These are phyloP conservation scores for Nemania bipapillata DNA, from an alignment of 2,329 filamentous ascomycete species.

Conservation along the genomic window DNA sequence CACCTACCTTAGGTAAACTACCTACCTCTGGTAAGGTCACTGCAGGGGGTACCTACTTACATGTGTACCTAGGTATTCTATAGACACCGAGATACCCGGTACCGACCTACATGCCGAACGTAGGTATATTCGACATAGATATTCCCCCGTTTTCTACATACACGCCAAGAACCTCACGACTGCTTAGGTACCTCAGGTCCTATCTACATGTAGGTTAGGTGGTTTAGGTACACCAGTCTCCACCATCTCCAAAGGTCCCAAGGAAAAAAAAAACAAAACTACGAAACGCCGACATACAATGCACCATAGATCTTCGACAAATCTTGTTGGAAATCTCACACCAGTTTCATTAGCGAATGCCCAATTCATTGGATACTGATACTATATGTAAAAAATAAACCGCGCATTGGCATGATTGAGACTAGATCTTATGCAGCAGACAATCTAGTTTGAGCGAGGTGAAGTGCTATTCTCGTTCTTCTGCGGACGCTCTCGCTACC, in stretches of 20 bases:
- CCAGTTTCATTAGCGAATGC: constrained; percentile 14
- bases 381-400: constrained; percentile 13
- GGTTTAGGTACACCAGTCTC: not conserved
- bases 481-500: not conserved
- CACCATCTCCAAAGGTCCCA: constrained; percentile 26
- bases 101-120: not conserved
- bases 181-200: too few relatives aligned
- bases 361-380: not conserved
- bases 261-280: constrained; percentile 29
- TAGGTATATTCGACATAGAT: not conserved
- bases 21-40: too few relatives aligned
- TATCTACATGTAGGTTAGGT: too few relatives aligned
- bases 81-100: too few relatives aligned
- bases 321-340: constrained; percentile 13
- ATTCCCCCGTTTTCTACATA: not conserved
- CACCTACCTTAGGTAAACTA: not conserved
- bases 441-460: constrained; percentile 12
- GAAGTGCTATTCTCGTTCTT: constrained; percentile 22
- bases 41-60: too few relatives aligned
- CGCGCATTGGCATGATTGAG: constrained; percentile 23
- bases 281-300: not conserved
- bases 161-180: not conserved
- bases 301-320: constrained; percentile 28
- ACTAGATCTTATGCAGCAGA: constrained; percentile 27
- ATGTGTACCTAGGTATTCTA: too few relatives aligned